Conservation (phyloP, 257 asterid genomes). For the Solanum okadae region DNA sequence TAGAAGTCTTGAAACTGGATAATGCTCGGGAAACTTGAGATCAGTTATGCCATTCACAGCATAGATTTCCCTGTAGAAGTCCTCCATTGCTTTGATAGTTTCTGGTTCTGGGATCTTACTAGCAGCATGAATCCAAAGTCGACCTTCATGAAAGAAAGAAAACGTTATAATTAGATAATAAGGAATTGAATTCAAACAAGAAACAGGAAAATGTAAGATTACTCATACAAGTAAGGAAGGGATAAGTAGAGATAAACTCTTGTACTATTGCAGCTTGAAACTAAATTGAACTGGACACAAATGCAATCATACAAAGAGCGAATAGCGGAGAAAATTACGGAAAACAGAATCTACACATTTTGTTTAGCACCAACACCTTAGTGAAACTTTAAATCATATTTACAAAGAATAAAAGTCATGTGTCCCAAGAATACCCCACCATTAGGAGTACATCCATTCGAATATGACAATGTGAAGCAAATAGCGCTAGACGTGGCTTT, state of each 20-base stretch:
- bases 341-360: not conserved
- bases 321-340: not conserved
- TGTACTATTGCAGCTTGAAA: not conserved
- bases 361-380: not conserved
- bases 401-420: not conserved
- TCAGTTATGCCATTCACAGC: conserved; percentile 76
- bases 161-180: not conserved
- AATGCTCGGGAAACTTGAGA: conserved; percentile 81
- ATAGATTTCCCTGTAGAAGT: conserved; percentile 82
- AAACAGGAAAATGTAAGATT: not conserved
- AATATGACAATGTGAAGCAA: not conserved
- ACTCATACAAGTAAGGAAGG: not conserved
- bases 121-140: conserved; percentile 99
- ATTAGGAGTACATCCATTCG: not conserved
- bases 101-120: conserved; percentile 81
- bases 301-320: not conserved
- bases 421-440: not conserved
- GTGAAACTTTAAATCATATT: not conserved
- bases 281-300: not conserved
- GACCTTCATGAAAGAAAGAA: conserved; percentile 31
- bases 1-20: conserved; percentile 83
- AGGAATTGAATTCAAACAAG: not conserved
- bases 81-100: conserved; percentile 93
- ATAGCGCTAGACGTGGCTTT: not conserved
- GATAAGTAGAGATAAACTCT: not conserved